Percentiles rank a stretch among this genome's conserved stretches.
Evolutionary conservation across 225 moss, liverwort and hornwort genomes (phyloP).

Genomic region (Physcomitrium patens): DNA sequence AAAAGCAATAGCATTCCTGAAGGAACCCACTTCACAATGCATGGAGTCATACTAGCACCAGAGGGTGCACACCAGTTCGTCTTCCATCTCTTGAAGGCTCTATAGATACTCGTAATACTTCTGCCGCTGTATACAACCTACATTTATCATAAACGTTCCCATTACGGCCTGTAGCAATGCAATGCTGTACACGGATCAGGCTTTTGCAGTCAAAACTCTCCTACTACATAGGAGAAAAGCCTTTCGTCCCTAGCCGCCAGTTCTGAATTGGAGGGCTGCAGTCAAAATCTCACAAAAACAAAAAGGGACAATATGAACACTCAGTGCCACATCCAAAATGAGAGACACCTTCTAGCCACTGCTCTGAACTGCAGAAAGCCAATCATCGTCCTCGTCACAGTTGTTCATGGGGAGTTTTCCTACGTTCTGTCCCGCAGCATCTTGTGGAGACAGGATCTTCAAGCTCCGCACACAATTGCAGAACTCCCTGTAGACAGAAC

Average conservation of each 20-base stretch:
- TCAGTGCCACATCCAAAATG: background rate
- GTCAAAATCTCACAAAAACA: slow-evolving; percentile 34
- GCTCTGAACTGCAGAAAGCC: slow-evolving; percentile 9
- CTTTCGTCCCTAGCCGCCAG: slow-evolving; percentile 14
- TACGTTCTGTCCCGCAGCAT: slow-evolving; percentile 22
- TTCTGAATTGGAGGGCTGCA: slow-evolving; percentile 6
- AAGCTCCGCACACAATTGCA: slow-evolving; percentile 50
- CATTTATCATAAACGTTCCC: slow-evolving; percentile 12
- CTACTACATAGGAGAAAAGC: slow-evolving; percentile 20
- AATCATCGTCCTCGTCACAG: slow-evolving; percentile 31
- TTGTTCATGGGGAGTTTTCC: slow-evolving; percentile 30
- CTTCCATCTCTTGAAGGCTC: slow-evolving; percentile 27
- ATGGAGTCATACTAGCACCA: slow-evolving; percentile 21
- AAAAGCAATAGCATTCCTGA: slow-evolving; percentile 15
- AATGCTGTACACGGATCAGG: slow-evolving; percentile 47
- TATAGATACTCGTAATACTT: slow-evolving; percentile 19
- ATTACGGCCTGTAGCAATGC: slow-evolving; percentile 28
- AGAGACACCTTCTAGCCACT: slow-evolving; percentile 25
- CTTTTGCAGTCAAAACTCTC: slow-evolving; percentile 35
- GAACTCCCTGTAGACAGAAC: slow-evolving; percentile 37
- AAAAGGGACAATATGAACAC: slow-evolving; percentile 16
- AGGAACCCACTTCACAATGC: slow-evolving; percentile 23
- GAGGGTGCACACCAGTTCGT: slow-evolving; percentile 29
- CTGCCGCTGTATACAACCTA: slow-evolving; percentile 42
- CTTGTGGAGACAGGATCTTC: slow-evolving; percentile 45